These are phyloP conservation scores for Canavalia ensiformis DNA, from an alignment of 306 rosid species.

Conservation along the genomic window DNA sequence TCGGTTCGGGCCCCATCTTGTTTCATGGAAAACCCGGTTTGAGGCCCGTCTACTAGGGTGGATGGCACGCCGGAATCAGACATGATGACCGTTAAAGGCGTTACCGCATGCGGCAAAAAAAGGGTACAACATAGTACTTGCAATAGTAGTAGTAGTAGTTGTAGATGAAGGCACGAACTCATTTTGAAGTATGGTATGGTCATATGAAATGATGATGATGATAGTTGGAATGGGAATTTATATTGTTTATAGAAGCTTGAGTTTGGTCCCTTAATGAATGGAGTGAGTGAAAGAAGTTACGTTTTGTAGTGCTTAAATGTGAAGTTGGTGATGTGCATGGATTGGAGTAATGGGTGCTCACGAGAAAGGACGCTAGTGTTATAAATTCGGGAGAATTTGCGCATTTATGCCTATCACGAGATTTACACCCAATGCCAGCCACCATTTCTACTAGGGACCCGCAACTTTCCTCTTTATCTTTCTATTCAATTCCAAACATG, in stretches of 20 bases:
- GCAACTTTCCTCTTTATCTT: no score
- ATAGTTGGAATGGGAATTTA: neutral
- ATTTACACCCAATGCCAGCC: slow-evolving; percentile 34
- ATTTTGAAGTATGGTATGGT: slow-evolving; percentile 44
- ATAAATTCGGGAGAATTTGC: slow-evolving; percentile 51
- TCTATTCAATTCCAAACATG: no score
- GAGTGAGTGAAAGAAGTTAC: slow-evolving; percentile 32
- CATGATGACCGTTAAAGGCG: slow-evolving; percentile 72
- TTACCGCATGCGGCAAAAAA: slow-evolving; percentile 10
- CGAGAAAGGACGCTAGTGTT: slow-evolving; percentile 58
- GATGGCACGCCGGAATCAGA: slow-evolving; percentile 73
- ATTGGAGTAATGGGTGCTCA: slow-evolving; percentile 58
- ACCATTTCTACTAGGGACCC: no score
- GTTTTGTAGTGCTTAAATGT: neutral
- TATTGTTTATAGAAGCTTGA: slow-evolving; percentile 2
- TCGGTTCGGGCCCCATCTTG: slow-evolving; percentile 72
- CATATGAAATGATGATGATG: neutral
- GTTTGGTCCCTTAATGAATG: slow-evolving; percentile 36
- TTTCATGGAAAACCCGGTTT: slow-evolving; percentile 69
- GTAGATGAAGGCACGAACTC: slow-evolving; percentile 46
- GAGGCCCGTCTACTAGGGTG: slow-evolving; percentile 71
- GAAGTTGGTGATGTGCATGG: slow-evolving; percentile 56
- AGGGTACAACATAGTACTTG: slow-evolving; percentile 25
- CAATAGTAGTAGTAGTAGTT: neutral
- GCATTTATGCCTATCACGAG: slow-evolving; percentile 83